A percentile compares a stretch with the other conserved stretches of the same genome.
Evolutionary conservation across 352 stramenopile genomes (phyloP).

Genomic region (Plasmopara muralis): DNA sequence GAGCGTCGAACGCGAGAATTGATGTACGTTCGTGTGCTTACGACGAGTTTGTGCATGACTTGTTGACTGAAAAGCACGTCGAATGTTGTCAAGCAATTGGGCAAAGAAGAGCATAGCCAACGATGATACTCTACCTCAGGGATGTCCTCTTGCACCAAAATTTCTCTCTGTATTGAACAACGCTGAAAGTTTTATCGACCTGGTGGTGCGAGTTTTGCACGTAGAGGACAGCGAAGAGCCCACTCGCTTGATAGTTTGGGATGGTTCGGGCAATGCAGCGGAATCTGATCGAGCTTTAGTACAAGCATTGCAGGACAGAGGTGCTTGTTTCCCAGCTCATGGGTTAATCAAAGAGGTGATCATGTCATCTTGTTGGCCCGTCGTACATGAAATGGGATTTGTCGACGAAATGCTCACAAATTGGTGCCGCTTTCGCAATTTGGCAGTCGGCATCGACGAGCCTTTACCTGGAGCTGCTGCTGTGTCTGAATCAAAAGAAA

Average conservation of each 20-base stretch:
- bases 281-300: slow-evolving; percentile 13
- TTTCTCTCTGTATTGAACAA: slow-evolving; percentile 38
- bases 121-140: slow-evolving; percentile 45
- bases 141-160: slow-evolving; percentile 35
- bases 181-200: slow-evolving; percentile 46
- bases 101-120: slow-evolving; percentile 25
- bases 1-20: slow-evolving; percentile 33
- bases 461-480: slow-evolving; percentile 9
- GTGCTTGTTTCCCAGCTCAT: slow-evolving; percentile 17
- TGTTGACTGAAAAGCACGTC: neutral
- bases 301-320: slow-evolving; percentile 15
- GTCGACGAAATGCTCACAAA: slow-evolving; percentile 24
- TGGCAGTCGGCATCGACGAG: slow-evolving; percentile 40
- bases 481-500: slow-evolving; percentile 7
- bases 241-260: slow-evolving; percentile 54
- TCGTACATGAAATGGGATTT: slow-evolving; percentile 56
- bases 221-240: slow-evolving; percentile 27
- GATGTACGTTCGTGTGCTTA: slow-evolving; percentile 22
- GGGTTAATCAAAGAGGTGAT: slow-evolving; percentile 57
- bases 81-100: slow-evolving; percentile 36
- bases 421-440: slow-evolving; percentile 74
- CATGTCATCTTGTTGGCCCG: slow-evolving; percentile 59
- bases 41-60: neutral
- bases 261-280: slow-evolving; percentile 40
- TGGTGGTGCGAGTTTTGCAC: slow-evolving; percentile 52